Percentiles rank a stretch among this genome's conserved stretches.
Evolutionary conservation across 371 early-diverging fungal species (phyloP).

Genomic region (Cokeromyces recurvatus): DNA sequence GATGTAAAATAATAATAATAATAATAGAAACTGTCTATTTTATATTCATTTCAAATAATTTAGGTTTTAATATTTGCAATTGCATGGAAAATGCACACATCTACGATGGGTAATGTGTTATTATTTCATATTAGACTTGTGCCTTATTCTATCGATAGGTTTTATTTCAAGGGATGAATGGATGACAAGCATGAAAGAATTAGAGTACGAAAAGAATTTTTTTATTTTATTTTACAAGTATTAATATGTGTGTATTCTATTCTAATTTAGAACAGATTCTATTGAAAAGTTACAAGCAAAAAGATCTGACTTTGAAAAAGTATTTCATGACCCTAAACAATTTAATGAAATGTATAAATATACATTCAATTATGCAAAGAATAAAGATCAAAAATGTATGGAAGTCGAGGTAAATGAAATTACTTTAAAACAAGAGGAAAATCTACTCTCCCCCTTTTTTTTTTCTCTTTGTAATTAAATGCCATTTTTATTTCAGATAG

Average conservation of each 20-base stretch:
- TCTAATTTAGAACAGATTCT: constrained; percentile 60
- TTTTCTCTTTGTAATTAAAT: no score
- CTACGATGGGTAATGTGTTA: constrained; percentile 51
- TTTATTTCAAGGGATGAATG: constrained; percentile 64
- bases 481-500: no score
- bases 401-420: constrained; percentile 49
- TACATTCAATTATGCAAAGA: constrained; percentile 66
- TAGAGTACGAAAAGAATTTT: constrained; percentile 44
- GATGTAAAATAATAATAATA: constrained; percentile 17
- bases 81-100: constrained; percentile 58
- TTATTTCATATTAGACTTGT: neutral
- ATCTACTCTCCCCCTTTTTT: neutral
- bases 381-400: constrained; percentile 65
- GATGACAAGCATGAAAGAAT: constrained; percentile 56
- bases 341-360: constrained; percentile 64
- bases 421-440: neutral
- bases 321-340: constrained; percentile 40
- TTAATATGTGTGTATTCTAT: no score
- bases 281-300: constrained; percentile 40
- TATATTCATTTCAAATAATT: no score
- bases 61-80: constrained; percentile 57
- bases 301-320: constrained; percentile 38
- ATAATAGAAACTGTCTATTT: neutral
- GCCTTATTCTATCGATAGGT: constrained; percentile 28
- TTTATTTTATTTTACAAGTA: neutral